A percentile compares a stretch with the other conserved stretches of the same genome.
Conservation (phyloP, 2,329 filamentous ascomycete species). For the Microdochium bolleyi region DNA sequence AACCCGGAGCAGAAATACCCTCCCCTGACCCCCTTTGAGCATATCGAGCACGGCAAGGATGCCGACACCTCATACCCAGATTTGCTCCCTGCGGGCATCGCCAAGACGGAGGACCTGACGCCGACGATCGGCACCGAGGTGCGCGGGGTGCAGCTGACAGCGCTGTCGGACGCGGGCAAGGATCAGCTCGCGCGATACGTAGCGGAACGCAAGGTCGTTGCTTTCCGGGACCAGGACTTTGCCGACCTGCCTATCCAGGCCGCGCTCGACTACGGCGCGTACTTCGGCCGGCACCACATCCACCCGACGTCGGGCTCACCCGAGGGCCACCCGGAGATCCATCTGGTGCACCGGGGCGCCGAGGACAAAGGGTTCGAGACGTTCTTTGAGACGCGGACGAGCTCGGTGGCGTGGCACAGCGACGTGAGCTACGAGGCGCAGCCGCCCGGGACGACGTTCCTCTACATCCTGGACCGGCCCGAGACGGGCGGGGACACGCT, state of each 20-base stretch:
- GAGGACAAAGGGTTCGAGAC: constrained; percentile 51
- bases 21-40: constrained; percentile 61
- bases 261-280: constrained; percentile 61
- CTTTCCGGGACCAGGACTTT: constrained; percentile 70
- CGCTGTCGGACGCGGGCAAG: constrained; percentile 59
- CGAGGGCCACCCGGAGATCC: constrained; percentile 64
- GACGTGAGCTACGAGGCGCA: constrained; percentile 85
- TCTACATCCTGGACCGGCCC: constrained; percentile 81
- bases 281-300: constrained; percentile 77
- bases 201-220: constrained; percentile 69
- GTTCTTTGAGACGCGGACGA: constrained; percentile 61
- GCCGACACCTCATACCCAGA: constrained; percentile 64
- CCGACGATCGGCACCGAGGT: constrained; percentile 69
- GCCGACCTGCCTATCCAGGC: constrained; percentile 61
- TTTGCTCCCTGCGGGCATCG: constrained; percentile 46
- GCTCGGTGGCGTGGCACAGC: constrained; percentile 80
- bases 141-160: constrained; percentile 61
- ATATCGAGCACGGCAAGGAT: constrained; percentile 69
- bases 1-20: constrained; percentile 55
- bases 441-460: constrained; percentile 81
- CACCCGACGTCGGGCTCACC: constrained; percentile 73
- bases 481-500: constrained; percentile 76
- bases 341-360: constrained; percentile 68
- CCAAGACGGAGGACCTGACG: constrained; percentile 51
- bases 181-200: constrained; percentile 71